phyloP scores from a whole-genome alignment of 176 grass and related monocot genomes.

The Cenchrus fungigraminus region DNA sequence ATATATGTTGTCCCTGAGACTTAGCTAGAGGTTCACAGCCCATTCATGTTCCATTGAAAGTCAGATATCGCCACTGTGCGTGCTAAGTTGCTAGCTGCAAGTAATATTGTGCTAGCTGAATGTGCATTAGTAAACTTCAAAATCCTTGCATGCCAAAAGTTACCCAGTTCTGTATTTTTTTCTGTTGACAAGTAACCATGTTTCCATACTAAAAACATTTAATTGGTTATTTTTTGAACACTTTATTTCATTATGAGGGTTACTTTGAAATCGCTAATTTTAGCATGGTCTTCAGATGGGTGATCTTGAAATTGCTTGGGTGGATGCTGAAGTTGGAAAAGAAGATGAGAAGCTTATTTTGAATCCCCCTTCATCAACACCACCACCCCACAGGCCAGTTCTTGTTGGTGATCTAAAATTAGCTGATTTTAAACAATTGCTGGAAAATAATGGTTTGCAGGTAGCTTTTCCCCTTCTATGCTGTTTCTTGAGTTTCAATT shows the following conservation, averaged over 20 bases:
- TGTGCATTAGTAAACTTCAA: background rate
- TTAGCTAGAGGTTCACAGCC: background rate
- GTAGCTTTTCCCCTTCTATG: slow-evolving; percentile 32
- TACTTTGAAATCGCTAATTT: slow-evolving; percentile 26
- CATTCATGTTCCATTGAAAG: background rate
- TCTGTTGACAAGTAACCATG: background rate
- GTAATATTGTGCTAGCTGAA: background rate
- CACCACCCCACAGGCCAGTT: slow-evolving; percentile 75
- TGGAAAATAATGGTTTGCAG: slow-evolving; percentile 79
- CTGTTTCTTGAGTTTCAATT: background rate
- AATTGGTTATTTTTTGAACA: background rate
- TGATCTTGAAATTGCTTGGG: slow-evolving; percentile 86
- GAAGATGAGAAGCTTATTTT: slow-evolving; percentile 74
- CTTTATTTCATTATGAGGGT: background rate
- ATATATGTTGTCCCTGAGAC: background rate
- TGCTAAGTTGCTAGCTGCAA: background rate
- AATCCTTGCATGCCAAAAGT: slow-evolving; percentile 2
- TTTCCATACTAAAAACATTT: background rate
- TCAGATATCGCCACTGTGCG: background rate
- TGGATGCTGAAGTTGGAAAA: slow-evolving; percentile 74
- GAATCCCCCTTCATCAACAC: slow-evolving; percentile 55
- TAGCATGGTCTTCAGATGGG: slow-evolving; percentile 57
- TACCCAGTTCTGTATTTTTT: background rate
- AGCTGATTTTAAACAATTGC: slow-evolving; percentile 90
- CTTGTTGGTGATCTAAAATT: slow-evolving; percentile 84